phyloP scores from a whole-genome alignment of 805 yeast species.

The Nakazawaea populi region DNA sequence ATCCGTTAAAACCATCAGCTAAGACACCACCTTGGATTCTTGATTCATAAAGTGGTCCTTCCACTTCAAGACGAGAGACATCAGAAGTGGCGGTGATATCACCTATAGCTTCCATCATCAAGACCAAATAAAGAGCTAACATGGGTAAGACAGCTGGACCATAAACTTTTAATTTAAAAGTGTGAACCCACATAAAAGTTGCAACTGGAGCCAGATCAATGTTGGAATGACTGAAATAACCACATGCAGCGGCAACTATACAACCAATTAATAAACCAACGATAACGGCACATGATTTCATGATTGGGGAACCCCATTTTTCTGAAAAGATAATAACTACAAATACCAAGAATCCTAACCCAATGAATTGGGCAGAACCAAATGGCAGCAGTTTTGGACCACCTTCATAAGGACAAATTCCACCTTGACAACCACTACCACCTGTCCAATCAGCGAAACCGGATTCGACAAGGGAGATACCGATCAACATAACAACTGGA shows the following conservation, averaged over 20 bases:
- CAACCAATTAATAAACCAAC: conserved; percentile 82
- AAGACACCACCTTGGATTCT: conserved; percentile 90
- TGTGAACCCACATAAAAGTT: conserved; percentile 83
- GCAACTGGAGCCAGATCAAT: conserved; percentile 74
- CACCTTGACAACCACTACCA: conserved; percentile 56
- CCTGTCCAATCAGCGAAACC: conserved; percentile 88
- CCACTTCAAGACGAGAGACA: conserved; percentile 80
- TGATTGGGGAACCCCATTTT: conserved; percentile 87
- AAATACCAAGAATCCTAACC: conserved; percentile 81
- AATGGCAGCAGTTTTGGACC: conserved; percentile 52
- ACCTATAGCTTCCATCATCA: conserved; percentile 93
- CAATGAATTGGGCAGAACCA: conserved; percentile 86
- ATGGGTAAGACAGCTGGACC: conserved; percentile 86
- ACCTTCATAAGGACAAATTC: conserved; percentile 39
- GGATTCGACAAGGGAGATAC: conserved; percentile 57
- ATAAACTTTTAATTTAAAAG: conserved; percentile 69
- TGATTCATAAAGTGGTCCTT: conserved; percentile 75
- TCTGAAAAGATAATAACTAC: conserved; percentile 71
- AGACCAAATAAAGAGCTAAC: conserved; percentile 73
- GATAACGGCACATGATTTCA: conserved; percentile 92
- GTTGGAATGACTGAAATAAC: conserved; percentile 57
- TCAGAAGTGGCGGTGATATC: conserved; percentile 93
- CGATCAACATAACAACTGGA: conserved; percentile 81
- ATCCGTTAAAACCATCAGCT: conserved; percentile 82
- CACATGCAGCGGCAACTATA: conserved; percentile 87